Percentiles rank a stretch among this genome's conserved stretches.
phyloP scores from a whole-genome alignment of 2,329 filamentous ascomycete species.

The Fusarium acutatum region DNA sequence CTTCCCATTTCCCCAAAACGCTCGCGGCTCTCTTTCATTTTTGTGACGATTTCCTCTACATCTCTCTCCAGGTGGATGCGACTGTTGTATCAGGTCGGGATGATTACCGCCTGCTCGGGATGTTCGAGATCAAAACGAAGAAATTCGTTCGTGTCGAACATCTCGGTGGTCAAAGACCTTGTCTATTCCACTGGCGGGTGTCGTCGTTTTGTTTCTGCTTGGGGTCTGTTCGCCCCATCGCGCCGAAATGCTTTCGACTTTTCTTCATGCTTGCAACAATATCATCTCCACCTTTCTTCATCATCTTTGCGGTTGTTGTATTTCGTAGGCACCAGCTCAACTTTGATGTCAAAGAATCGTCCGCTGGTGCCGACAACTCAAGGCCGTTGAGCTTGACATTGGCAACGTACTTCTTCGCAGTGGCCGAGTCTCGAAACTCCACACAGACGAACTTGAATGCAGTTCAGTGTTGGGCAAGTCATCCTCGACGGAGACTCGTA shows the following conservation, averaged over 20 bases:
- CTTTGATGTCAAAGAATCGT: background rate
- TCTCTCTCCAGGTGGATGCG: background rate
- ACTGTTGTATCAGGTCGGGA: background rate
- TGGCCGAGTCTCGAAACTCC: slow-evolving; percentile 26
- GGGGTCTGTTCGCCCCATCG: background rate
- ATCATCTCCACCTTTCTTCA: background rate
- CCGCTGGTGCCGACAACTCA: background rate
- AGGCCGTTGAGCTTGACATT: background rate
- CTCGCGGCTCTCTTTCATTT: background rate
- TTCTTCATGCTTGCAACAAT: background rate
- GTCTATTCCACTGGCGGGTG: background rate
- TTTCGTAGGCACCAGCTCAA: background rate
- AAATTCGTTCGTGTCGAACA: background rate
- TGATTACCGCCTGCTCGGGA: background rate
- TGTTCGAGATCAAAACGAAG: background rate
- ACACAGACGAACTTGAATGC: background rate
- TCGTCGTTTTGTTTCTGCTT: background rate
- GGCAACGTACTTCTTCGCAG: background rate
- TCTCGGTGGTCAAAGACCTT: background rate
- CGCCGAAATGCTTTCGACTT: background rate
- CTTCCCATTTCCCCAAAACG: background rate
- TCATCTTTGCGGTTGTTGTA: background rate
- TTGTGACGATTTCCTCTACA: background rate
- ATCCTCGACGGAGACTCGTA: background rate
- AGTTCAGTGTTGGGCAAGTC: background rate